phyloP scores from a whole-genome alignment of 495 filamentous ascomycete species.

The Penicillium psychrofluorescens region DNA sequence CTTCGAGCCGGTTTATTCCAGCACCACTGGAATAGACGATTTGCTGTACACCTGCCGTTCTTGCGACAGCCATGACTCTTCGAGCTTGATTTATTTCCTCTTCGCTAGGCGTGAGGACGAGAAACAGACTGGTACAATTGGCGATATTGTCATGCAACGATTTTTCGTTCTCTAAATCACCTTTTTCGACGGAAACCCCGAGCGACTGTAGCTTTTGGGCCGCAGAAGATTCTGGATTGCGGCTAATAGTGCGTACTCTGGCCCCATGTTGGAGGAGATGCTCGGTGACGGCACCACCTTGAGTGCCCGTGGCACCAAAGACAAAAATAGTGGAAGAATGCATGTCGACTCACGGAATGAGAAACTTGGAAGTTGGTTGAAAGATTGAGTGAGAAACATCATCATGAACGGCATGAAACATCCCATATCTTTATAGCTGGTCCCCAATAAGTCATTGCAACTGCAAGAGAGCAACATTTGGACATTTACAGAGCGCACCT shows the following conservation, averaged over 20 bases:
- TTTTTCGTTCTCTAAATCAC: conserved; percentile 32
- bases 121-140: conserved; percentile 40
- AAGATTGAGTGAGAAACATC: not conserved
- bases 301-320: conserved; percentile 41
- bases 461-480: too few species aligned
- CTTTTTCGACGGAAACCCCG: conserved; percentile 33
- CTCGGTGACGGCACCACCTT: conserved; percentile 36
- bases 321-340: conserved; percentile 31
- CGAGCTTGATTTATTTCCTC: conserved; percentile 29
- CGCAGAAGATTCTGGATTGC: conserved; percentile 24
- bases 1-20: conserved; percentile 13
- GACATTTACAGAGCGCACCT: conserved; percentile 6
- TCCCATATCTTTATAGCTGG: not conserved
- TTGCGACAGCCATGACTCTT: conserved; percentile 34
- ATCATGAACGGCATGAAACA: not conserved
- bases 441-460: not conserved
- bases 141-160: conserved; percentile 25
- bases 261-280: conserved; percentile 28
- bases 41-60: conserved; percentile 29
- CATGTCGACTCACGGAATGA: conserved; percentile 19
- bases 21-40: conserved; percentile 35
- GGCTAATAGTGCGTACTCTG: conserved; percentile 33
- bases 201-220: conserved; percentile 24
- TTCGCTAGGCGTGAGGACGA: conserved; percentile 33
- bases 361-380: not conserved